Percentiles rank a stretch among this genome's conserved stretches.
These are phyloP conservation scores for Takashimella tepidaria DNA, from an alignment of 1,284 basidiomycete genomes.

Conservation along the genomic window DNA sequence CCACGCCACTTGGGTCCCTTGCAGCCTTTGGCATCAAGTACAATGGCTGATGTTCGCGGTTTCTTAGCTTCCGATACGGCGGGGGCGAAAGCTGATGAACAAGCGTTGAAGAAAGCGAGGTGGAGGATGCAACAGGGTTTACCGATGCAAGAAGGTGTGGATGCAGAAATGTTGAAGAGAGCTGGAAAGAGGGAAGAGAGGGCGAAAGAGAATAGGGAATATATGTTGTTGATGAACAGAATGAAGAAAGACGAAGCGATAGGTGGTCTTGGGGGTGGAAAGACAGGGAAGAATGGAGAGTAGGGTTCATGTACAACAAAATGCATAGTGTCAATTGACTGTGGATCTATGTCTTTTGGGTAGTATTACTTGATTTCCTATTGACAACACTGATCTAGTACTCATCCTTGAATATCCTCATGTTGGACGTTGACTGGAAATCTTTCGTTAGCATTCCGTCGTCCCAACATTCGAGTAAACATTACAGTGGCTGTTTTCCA, in stretches of 20 bases:
- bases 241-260: slow-evolving; percentile 34
- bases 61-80: slow-evolving; percentile 69
- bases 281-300: slow-evolving; percentile 1
- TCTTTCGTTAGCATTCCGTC: no score
- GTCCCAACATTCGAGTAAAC: no score
- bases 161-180: slow-evolving; percentile 11
- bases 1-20: slow-evolving; percentile 22
- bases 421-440: no score
- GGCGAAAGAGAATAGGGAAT: slow-evolving; percentile 42
- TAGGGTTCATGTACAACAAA: no score
- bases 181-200: slow-evolving; percentile 31
- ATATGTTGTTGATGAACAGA: slow-evolving; percentile 41
- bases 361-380: no score
- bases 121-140: slow-evolving; percentile 55
- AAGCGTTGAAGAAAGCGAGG: slow-evolving; percentile 66
- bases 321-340: no score
- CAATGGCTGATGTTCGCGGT: slow-evolving; percentile 71
- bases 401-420: no score
- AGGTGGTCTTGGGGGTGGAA: no score
- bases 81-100: slow-evolving; percentile 59
- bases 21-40: slow-evolving; percentile 62
- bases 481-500: no score
- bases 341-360: no score
- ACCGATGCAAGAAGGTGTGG: slow-evolving; percentile 33
- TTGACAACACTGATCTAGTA: no score